These are phyloP conservation scores for Musa acuminata DNA, from an alignment of 176 grass and related monocot genomes.

Conservation along the genomic window DNA sequence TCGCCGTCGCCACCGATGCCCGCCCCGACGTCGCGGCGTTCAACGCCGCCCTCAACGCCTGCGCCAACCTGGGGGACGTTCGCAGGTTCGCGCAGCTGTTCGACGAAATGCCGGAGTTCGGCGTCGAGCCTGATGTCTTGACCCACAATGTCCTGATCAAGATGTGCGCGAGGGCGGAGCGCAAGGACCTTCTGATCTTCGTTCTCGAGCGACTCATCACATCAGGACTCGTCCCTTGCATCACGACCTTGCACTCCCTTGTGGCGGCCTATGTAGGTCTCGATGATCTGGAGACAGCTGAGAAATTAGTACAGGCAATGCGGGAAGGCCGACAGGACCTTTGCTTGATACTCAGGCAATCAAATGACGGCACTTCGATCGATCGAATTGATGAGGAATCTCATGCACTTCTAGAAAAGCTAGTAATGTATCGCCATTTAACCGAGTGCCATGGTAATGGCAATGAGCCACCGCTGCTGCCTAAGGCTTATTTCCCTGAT, in stretches of 20 bases:
- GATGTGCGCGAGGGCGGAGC: slow-evolving; percentile 61
- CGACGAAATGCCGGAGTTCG: slow-evolving; percentile 43
- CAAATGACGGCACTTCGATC: background rate
- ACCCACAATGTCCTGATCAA: slow-evolving; percentile 80
- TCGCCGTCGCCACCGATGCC: slow-evolving; percentile 4
- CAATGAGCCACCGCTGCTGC: slow-evolving; percentile 24
- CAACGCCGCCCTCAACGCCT: slow-evolving; percentile 68
- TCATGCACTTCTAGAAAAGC: slow-evolving; percentile 45
- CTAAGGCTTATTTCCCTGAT: slow-evolving; percentile 41
- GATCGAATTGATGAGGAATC: slow-evolving; percentile 24
- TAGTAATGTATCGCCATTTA: slow-evolving; percentile 9
- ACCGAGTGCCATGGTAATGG: background rate
- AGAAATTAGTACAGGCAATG: slow-evolving; percentile 79
- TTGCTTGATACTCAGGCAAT: slow-evolving; percentile 34
- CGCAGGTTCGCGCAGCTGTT: slow-evolving; percentile 52
- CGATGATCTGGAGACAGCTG: slow-evolving; percentile 42
- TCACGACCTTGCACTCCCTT: slow-evolving; percentile 65
- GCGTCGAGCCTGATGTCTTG: slow-evolving; percentile 37
- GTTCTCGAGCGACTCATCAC: slow-evolving; percentile 37
- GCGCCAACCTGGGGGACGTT: slow-evolving; percentile 57
- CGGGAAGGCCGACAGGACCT: slow-evolving; percentile 53
- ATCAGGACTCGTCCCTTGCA: slow-evolving; percentile 37
- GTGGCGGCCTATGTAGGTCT: slow-evolving; percentile 81
- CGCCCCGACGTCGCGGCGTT: slow-evolving; percentile 74
- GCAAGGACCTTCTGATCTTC: slow-evolving; percentile 48